phyloP scores from a whole-genome alignment of 164 flowering plant species.

The Vitis amurensis region DNA sequence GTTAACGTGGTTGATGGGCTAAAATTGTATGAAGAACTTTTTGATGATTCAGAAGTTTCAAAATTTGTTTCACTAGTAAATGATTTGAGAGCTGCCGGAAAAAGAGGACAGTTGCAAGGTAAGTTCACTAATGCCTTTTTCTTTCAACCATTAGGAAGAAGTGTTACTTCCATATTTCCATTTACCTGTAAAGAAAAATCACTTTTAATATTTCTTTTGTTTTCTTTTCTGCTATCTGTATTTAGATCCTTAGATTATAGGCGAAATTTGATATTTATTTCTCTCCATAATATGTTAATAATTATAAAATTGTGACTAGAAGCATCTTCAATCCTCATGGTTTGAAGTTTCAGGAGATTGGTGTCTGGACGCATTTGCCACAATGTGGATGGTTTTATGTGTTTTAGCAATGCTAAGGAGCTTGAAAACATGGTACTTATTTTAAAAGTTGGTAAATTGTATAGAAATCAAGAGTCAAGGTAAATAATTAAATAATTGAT shows the following conservation, averaged over 20 bases:
- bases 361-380: background rate
- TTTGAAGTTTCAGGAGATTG: background rate
- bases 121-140: slow-evolving; percentile 27
- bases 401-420: background rate
- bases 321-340: background rate
- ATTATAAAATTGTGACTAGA: background rate
- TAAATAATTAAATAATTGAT: no score
- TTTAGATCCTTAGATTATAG: no score
- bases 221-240: background rate
- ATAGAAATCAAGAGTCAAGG: no score
- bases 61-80: slow-evolving; percentile 58
- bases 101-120: slow-evolving; percentile 78
- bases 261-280: background rate
- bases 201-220: background rate
- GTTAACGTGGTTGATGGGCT: slow-evolving; percentile 83
- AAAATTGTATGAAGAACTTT: slow-evolving; percentile 57
- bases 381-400: background rate
- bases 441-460: no score
- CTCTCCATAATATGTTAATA: background rate
- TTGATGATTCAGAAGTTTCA: slow-evolving; percentile 55
- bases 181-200: no score
- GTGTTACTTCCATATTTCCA: no score
- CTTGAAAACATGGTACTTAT: no score
- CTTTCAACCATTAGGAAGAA: no score
- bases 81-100: slow-evolving; percentile 80